Percentiles rank a stretch among this genome's conserved stretches.
Conservation (phyloP, 495 filamentous ascomycete genomes). For the Neurospora sp. region DNA sequence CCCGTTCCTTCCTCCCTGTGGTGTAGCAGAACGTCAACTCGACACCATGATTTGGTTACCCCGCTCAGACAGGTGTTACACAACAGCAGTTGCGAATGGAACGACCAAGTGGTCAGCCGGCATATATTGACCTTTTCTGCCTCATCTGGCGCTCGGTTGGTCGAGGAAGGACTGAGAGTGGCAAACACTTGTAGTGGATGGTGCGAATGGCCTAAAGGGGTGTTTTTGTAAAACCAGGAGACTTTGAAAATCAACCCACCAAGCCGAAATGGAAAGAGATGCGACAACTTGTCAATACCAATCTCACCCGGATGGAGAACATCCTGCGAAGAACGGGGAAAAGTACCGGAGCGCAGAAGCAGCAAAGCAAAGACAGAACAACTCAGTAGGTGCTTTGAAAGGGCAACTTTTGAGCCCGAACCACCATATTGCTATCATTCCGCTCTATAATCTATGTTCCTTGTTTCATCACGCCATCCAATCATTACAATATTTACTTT, state of each 20-base stretch:
- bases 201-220: too few relatives aligned
- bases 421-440: neutral
- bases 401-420: neutral
- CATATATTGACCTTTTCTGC: neutral
- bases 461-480: neutral
- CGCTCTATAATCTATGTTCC: constrained; percentile 12
- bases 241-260: neutral
- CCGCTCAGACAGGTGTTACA: neutral
- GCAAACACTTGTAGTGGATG: neutral
- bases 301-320: neutral
- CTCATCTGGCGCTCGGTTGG: neutral
- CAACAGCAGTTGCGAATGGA: neutral
- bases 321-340: neutral
- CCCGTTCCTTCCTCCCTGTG: neutral
- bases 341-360: neutral
- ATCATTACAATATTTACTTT: constrained; percentile 5
- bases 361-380: neutral
- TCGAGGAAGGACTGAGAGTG: neutral
- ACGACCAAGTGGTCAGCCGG: neutral
- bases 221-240: too few relatives aligned
- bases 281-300: neutral
- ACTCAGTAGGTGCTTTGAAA: neutral
- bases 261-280: neutral
- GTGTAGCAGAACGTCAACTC: neutral
- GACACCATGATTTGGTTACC: neutral